Conservation (phyloP, 2,329 filamentous ascomycete genomes). For the Calcarisporium arbuscula region DNA sequence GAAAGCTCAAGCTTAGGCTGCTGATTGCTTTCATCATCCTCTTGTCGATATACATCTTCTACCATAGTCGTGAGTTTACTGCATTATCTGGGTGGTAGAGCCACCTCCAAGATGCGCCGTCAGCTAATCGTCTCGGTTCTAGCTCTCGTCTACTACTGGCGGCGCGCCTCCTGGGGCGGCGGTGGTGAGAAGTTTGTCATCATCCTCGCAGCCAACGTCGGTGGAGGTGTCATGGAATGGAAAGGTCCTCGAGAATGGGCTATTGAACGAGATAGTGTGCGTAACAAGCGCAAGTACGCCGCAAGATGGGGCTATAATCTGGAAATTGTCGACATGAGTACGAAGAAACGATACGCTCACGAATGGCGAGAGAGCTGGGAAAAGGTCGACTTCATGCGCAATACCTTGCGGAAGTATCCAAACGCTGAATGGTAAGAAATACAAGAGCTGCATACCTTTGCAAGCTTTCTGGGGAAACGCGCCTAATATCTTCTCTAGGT, state of each 20-base stretch:
- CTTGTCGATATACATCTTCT: slow-evolving; percentile 58
- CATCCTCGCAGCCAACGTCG: slow-evolving; percentile 86
- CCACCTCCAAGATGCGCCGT: background rate
- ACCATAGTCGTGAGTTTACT: slow-evolving; percentile 63
- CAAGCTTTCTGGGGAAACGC: slow-evolving; percentile 34
- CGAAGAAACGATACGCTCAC: slow-evolving; percentile 96
- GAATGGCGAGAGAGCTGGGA: slow-evolving; percentile 99
- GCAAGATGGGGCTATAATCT: slow-evolving; percentile 88
- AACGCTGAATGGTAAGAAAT: slow-evolving; percentile 84
- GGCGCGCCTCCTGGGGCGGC: slow-evolving; percentile 66
- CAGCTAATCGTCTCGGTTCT: slow-evolving; percentile 6
- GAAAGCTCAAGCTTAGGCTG: slow-evolving; percentile 59
- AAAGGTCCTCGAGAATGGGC: slow-evolving; percentile 97
- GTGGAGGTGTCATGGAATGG: slow-evolving; percentile 98
- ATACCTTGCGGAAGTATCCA: slow-evolving; percentile 86
- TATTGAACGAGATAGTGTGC: slow-evolving; percentile 90
- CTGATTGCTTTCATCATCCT: slow-evolving; percentile 54
- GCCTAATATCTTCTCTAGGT: slow-evolving; percentile 57
- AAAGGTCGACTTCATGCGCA: slow-evolving; percentile 90
- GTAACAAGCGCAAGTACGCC: slow-evolving; percentile 89
- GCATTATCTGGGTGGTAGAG: background rate
- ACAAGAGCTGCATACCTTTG: background rate
- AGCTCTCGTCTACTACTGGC: slow-evolving; percentile 57
- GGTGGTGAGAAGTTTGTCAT: slow-evolving; percentile 90
- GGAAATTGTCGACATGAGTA: slow-evolving; percentile 97